Evolutionary conservation across 2,329 filamentous ascomycete species (phyloP).

Genomic region (Eutypella sp.): DNA sequence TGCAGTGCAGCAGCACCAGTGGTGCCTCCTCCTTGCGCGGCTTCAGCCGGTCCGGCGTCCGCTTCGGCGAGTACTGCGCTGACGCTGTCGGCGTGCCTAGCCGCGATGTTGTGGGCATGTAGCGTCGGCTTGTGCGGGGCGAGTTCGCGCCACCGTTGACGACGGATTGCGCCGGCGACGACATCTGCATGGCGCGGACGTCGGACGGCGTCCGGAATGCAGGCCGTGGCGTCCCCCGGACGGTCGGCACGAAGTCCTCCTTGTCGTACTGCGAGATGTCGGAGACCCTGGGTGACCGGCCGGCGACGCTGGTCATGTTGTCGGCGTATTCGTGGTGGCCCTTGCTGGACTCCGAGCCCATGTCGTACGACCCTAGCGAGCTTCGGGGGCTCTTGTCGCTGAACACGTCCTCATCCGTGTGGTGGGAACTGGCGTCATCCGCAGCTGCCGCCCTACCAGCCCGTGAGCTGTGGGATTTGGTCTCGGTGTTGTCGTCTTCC

Average conservation of each 20-base stretch:
- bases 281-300: conserved; percentile 41
- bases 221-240: conserved; percentile 54
- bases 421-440: conserved; percentile 40
- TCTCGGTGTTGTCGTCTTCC: conserved; percentile 9
- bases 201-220: conserved; percentile 66
- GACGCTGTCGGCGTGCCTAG: conserved; percentile 50
- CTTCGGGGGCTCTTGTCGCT: conserved; percentile 54
- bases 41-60: conserved; percentile 54
- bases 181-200: conserved; percentile 67
- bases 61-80: conserved; percentile 51
- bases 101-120: conserved; percentile 47
- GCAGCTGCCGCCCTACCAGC: conserved; percentile 21
- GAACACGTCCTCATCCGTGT: conserved; percentile 51
- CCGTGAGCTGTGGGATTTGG: conserved; percentile 12
- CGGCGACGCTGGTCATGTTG: conserved; percentile 28
- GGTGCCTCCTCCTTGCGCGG: conserved; percentile 53
- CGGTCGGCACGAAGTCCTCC: conserved; percentile 47
- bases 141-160: conserved; percentile 38
- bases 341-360: conserved; percentile 26
- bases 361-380: conserved; percentile 48
- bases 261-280: conserved; percentile 44
- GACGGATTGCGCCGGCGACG: conserved; percentile 57
- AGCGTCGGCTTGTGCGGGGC: conserved; percentile 48
- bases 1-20: conserved; percentile 73
- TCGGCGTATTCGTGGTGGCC: conserved; percentile 21